phyloP scores from a whole-genome alignment of 2,329 filamentous ascomycete species.

The Hypomyces perniciosus region DNA sequence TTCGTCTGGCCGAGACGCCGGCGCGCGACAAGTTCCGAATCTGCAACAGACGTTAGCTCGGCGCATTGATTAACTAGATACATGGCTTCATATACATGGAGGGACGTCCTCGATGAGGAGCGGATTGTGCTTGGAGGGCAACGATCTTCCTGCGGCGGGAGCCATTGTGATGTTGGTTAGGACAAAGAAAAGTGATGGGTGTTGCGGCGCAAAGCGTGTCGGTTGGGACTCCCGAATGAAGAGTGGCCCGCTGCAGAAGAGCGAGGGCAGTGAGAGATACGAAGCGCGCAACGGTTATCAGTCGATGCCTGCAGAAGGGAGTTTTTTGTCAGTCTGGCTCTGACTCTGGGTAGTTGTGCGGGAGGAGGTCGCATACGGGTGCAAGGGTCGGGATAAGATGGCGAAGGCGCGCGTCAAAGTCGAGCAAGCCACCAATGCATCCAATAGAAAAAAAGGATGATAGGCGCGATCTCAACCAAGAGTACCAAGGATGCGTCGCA shows the following conservation, averaged over 20 bases:
- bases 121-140: conserved; percentile 60
- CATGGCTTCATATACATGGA: conserved; percentile 42
- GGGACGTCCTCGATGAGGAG: conserved; percentile 60
- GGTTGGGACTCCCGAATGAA: background rate
- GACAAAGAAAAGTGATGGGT: conserved; percentile 1
- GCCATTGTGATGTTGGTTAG: conserved; percentile 27
- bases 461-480: background rate
- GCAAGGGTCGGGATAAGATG: background rate
- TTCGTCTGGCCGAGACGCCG: conserved; percentile 91
- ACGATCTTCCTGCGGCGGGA: conserved; percentile 31
- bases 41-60: conserved; percentile 37
- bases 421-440: conserved; percentile 4
- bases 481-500: background rate
- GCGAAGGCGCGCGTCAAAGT: conserved; percentile 6
- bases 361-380: conserved; percentile 7
- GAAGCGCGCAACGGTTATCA: conserved; percentile 19
- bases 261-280: conserved; percentile 6
- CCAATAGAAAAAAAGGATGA: background rate
- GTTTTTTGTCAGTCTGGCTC: conserved; percentile 1
- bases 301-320: background rate
- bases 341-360: conserved; percentile 2
- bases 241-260: conserved; percentile 18
- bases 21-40: conserved; percentile 69
- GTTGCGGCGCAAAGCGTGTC: conserved; percentile 12
- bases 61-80: background rate